These are phyloP conservation scores for Pichia kluyveri DNA, from an alignment of 805 yeast genomes.

Conservation along the genomic window DNA sequence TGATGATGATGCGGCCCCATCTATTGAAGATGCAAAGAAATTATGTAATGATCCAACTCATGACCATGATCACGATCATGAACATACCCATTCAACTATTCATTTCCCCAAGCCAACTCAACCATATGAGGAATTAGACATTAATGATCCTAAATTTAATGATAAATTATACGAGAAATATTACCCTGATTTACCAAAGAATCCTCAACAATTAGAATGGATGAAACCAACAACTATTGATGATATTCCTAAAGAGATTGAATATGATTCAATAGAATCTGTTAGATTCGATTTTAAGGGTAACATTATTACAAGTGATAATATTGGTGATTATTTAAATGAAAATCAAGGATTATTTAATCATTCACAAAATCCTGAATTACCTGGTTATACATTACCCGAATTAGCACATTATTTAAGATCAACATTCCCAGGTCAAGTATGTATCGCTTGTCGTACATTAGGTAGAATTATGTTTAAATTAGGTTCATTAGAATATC, in stretches of 20 bases:
- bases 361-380: slow-evolving; percentile 78
- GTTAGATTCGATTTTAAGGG: slow-evolving; percentile 88
- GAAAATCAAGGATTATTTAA: slow-evolving; percentile 68
- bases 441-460: slow-evolving; percentile 79
- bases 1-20: slow-evolving; percentile 29
- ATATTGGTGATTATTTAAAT: slow-evolving; percentile 10
- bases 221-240: slow-evolving; percentile 55
- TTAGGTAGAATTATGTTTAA: slow-evolving; percentile 81
- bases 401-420: slow-evolving; percentile 76
- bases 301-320: slow-evolving; percentile 42
- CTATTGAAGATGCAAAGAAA: slow-evolving; percentile 32
- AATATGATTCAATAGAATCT: slow-evolving; percentile 50
- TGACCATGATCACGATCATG: slow-evolving; percentile 19
- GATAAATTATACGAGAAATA: slow-evolving; percentile 74
- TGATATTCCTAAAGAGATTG: slow-evolving; percentile 30
- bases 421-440: slow-evolving; percentile 74
- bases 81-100: slow-evolving; percentile 22
- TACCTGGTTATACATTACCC: slow-evolving; percentile 85
- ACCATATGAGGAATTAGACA: slow-evolving; percentile 32
- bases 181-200: slow-evolving; percentile 84
- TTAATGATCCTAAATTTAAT: slow-evolving; percentile 71
- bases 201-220: slow-evolving; percentile 81
- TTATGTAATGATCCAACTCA: slow-evolving; percentile 29
- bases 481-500: slow-evolving; percentile 52
- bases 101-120: slow-evolving; percentile 57